Base-by-base conservation (phyloP, 176 grass and related monocot genomes). In the Aegilops tauschii region DNA sequence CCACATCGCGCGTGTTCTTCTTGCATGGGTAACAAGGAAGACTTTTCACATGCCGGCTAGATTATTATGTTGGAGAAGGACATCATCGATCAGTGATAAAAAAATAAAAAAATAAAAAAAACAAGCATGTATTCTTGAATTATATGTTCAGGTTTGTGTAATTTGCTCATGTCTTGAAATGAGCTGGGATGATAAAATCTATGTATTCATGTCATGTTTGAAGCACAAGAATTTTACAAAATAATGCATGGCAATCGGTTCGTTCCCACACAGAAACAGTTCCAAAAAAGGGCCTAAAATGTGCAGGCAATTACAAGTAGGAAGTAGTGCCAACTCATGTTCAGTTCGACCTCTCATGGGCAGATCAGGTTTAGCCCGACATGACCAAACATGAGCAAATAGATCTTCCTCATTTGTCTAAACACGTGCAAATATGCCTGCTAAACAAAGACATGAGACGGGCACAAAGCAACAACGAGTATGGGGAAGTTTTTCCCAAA, bases 401-500 rank as follows among this genome's bases (percentile, higher is more conserved):
- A 54, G 50, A 65, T 39, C 37, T 35, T 82, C 13, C 80, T 56
- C 78, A 82, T 54, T 82, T 29, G 61, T 17, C 40, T 64, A 7
- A 65, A 67, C n/a, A 67, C 9, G 64, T 34, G n/a, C 30, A 37
- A n/a, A 32, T 17, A 68, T 28, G 4, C 69, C 58, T 20, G 40
- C 16, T 20, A 56, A 79, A 87, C 35, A 56, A 82, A 71, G 29
- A 70, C 70, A 35, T 18, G 9, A 50, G 13, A 83, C 37, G 73
- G 73, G 27, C 42, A 79, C 54, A 32, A 3, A 28, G 47, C 80
- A 79, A 74, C 10, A 21, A 73, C 6, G 12, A 2, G 36, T 47
- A 21, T 35, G 14, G 5, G 49, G 61, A 65, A 87, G 32, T 75
- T 83, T 16, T 84, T 71, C 81, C 12, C 78, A 77, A 36, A 52